Percentiles rank a stretch among this genome's conserved stretches.
Evolutionary conservation across 345 rosid species (phyloP).

Genomic region (Lepidium sativum): DNA sequence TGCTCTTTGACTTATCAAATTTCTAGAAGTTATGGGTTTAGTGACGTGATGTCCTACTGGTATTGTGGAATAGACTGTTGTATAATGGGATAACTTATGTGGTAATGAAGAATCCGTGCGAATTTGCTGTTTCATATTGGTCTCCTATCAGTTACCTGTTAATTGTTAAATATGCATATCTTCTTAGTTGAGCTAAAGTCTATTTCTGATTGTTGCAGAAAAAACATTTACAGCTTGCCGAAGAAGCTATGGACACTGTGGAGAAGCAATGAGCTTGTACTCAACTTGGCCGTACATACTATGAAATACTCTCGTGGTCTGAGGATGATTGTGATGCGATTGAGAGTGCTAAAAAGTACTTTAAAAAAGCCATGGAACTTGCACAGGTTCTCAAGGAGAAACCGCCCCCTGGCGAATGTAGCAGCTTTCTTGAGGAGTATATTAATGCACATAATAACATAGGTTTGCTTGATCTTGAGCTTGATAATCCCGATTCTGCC

Average conservation of each 20-base stretch:
- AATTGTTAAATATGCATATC: neutral
- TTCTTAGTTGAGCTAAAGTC: neutral
- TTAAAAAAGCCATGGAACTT: slow-evolving; percentile 69
- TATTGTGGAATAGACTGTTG: neutral
- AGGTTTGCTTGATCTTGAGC: slow-evolving; percentile 89
- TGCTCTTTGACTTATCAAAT: neutral
- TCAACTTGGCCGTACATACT: slow-evolving; percentile 88
- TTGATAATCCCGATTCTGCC: slow-evolving; percentile 76
- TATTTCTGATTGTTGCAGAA: slow-evolving; percentile 37
- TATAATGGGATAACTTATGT: neutral
- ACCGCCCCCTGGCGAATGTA: slow-evolving; percentile 42
- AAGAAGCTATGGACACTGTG: slow-evolving; percentile 52
- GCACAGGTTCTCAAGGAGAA: slow-evolving; percentile 57
- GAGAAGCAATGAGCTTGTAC: slow-evolving; percentile 96
- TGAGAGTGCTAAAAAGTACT: slow-evolving; percentile 78
- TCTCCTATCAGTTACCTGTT: neutral
- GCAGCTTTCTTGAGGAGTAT: slow-evolving; percentile 75
- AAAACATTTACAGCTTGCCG: slow-evolving; percentile 81
- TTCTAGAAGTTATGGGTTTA: neutral
- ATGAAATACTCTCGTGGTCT: slow-evolving; percentile 53
- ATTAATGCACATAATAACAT: slow-evolving; percentile 87
- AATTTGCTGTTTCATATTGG: neutral
- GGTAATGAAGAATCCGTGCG: neutral
- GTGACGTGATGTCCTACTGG: neutral
- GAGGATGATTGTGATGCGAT: slow-evolving; percentile 56